Conservation (phyloP, 176 grass and related monocot genomes). For the Cymbopogon citratus region DNA sequence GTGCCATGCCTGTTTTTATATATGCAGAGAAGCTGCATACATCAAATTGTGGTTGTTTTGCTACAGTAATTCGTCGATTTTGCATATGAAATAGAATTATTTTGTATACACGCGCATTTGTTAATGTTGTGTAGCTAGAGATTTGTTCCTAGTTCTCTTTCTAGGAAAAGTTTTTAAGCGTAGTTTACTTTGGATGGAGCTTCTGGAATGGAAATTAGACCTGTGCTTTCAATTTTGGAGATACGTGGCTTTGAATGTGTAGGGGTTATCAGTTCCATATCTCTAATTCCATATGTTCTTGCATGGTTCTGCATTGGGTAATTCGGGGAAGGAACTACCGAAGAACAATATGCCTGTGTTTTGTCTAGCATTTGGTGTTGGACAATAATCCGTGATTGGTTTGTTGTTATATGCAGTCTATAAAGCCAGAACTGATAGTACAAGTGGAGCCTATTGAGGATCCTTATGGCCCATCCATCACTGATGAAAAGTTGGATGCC, state of each 20-base stretch:
- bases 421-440: slow-evolving; percentile 50
- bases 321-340: background rate
- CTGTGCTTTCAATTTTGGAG: background rate
- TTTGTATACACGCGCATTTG: too few species aligned
- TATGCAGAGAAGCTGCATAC: background rate
- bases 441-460: slow-evolving; percentile 69
- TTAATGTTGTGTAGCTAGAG: background rate
- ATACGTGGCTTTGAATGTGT: background rate
- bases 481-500: slow-evolving; percentile 58
- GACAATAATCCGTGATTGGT: background rate
- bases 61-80: background rate
- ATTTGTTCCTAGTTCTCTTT: background rate
- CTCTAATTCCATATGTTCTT: background rate
- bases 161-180: background rate
- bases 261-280: slow-evolving; percentile 4
- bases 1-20: background rate
- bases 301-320: background rate
- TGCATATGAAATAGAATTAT: background rate
- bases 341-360: background rate
- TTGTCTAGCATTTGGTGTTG: too few species aligned
- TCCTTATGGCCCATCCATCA: slow-evolving; percentile 62
- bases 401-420: slow-evolving; percentile 33
- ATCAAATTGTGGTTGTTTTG: background rate
- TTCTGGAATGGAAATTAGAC: slow-evolving; percentile 2
- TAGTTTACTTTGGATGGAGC: background rate